Evolutionary conservation across 257 asterid genomes (phyloP).

Genomic region (Dorcoceras hygrometricum): DNA sequence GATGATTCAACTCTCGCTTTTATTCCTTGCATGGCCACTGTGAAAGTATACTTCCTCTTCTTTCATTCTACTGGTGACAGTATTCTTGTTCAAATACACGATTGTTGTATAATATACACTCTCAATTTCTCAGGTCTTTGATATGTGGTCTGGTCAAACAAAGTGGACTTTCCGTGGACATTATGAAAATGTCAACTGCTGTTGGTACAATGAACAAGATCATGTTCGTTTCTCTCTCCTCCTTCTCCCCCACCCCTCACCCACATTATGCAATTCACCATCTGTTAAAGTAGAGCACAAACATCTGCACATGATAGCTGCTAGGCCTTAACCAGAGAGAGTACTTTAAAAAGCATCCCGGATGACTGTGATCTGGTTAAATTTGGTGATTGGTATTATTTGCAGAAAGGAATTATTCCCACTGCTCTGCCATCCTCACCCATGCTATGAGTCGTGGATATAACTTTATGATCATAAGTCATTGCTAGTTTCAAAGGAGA

Average conservation of each 20-base stretch:
- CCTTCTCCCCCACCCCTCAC: background rate
- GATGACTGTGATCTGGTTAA: background rate
- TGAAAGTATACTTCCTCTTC: constrained; percentile 48
- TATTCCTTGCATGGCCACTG: constrained; percentile 83
- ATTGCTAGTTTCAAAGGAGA: background rate
- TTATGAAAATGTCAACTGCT: constrained; percentile 84
- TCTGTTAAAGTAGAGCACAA: background rate
- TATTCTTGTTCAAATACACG: constrained; percentile 16
- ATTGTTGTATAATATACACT: constrained; percentile 8
- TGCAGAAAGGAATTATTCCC: background rate
- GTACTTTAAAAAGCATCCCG: background rate
- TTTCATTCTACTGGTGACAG: constrained; percentile 3
- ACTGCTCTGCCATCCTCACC: background rate
- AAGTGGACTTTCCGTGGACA: constrained; percentile 71
- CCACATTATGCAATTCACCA: background rate
- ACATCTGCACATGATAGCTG: background rate
- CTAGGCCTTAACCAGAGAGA: background rate
- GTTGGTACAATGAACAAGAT: constrained; percentile 74
- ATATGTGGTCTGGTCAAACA: constrained; percentile 87
- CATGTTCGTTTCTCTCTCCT: constrained; percentile 51
- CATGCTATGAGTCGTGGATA: background rate
- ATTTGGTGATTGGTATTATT: background rate
- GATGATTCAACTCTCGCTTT: constrained; percentile 69
- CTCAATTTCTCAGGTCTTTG: constrained; percentile 61
- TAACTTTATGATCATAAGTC: background rate